These are phyloP conservation scores for Claviceps pazoutovae DNA, from an alignment of 2,329 filamentous ascomycete species.

Conservation along the genomic window DNA sequence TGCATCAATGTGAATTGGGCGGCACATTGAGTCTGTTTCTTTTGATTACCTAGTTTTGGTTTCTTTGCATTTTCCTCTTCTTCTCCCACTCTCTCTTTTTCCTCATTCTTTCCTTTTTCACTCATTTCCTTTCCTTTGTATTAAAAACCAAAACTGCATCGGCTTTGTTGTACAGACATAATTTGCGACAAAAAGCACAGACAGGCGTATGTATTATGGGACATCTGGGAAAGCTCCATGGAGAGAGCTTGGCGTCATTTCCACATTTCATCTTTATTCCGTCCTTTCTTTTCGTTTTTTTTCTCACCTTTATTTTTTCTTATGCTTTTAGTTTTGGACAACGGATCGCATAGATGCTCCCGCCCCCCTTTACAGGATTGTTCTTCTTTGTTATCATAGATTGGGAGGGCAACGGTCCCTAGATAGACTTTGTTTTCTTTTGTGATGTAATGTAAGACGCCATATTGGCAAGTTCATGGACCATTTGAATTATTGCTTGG, in stretches of 20 bases:
- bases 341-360: background rate
- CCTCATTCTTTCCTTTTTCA: background rate
- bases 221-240: background rate
- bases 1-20: constrained; percentile 28
- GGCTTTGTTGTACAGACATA: background rate
- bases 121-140: background rate
- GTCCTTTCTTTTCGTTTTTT: background rate
- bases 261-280: background rate
- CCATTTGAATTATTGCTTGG: too few relatives aligned
- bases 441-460: too few relatives aligned
- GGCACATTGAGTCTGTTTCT: background rate
- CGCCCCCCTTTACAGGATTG: background rate
- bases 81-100: background rate
- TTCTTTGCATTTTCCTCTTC: background rate
- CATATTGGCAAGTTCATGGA: too few relatives aligned
- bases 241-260: background rate
- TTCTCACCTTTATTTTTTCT: background rate
- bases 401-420: background rate
- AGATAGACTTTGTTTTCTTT: background rate
- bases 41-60: background rate
- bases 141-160: background rate
- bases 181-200: background rate
- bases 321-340: background rate
- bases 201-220: background rate
- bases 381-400: background rate